A percentile compares a stretch with the other conserved stretches of the same genome.
These are phyloP conservation scores for Kwoniella heveanensis DNA, from an alignment of 768 basidiomycete genomes.

Conservation along the genomic window DNA sequence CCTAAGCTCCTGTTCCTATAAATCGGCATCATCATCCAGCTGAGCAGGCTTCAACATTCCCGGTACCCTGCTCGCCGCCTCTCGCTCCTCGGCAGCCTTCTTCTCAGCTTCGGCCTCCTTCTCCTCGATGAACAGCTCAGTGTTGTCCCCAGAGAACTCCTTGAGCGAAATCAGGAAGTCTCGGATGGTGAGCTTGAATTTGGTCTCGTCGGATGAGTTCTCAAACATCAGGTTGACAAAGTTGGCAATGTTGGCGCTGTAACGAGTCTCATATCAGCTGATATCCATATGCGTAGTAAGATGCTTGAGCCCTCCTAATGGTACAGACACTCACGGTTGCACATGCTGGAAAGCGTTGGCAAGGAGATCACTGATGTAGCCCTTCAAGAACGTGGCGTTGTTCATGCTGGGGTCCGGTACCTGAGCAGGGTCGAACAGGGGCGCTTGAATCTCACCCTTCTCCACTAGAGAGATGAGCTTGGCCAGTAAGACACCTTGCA, in stretches of 20 bases:
- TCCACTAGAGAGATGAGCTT: constrained; percentile 92
- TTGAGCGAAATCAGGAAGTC: constrained; percentile 98
- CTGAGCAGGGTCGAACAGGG: constrained; percentile 75
- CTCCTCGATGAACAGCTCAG: constrained; percentile 90
- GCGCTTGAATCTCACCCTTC: constrained; percentile 73
- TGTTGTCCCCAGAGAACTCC: constrained; percentile 92
- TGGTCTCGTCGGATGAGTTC: constrained; percentile 57
- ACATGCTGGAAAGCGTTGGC: constrained; percentile 91
- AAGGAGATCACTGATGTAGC: constrained; percentile 82
- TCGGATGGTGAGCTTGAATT: constrained; percentile 81
- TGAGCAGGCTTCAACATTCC: constrained; percentile 96
- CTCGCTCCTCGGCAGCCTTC: constrained; percentile 79
- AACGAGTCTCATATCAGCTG: too few relatives aligned
- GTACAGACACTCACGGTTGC: constrained; percentile 66
- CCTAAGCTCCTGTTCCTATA: constrained; percentile 28
- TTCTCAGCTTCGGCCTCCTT: constrained; percentile 81
- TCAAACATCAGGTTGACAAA: constrained; percentile 59
- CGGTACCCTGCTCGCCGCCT: constrained; percentile 90
- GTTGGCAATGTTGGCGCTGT: constrained; percentile 55
- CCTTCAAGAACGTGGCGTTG: constrained; percentile 77
- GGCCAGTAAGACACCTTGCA: constrained; percentile 88
- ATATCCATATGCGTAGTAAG: too few relatives aligned
- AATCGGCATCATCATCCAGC: constrained; percentile 79
- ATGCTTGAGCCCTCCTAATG: too few relatives aligned
- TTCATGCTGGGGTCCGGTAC: constrained; percentile 69